Conservation (phyloP, 2,329 filamentous ascomycete genomes). For the Rutstroemia sp. region DNA sequence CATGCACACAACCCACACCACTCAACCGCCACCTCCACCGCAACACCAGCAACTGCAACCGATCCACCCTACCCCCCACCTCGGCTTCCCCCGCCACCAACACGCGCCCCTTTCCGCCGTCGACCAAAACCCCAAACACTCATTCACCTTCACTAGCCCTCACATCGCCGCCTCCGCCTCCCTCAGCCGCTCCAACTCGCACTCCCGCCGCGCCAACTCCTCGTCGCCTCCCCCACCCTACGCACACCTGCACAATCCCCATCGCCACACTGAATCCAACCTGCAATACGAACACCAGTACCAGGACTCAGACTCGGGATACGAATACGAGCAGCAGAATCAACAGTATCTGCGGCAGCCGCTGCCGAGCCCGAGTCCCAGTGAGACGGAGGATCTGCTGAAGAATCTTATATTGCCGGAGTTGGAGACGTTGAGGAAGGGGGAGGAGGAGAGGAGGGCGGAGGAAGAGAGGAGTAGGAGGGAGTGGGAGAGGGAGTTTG, state of each 20-base stretch:
- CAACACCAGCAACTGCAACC: neutral
- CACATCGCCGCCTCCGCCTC: neutral
- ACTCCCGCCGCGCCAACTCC: neutral
- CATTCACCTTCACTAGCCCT: slow-evolving; percentile 4
- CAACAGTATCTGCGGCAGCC: neutral
- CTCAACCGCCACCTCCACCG: neutral
- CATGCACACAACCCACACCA: neutral
- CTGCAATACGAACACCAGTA: neutral
- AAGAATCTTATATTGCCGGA: slow-evolving; percentile 5
- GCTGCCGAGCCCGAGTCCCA: neutral
- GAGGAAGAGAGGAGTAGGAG: slow-evolving; percentile 4
- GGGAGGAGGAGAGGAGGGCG: neutral
- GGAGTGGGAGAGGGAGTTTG: slow-evolving; percentile 8
- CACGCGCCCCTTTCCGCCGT: slow-evolving; percentile 1
- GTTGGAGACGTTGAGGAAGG: slow-evolving; percentile 3
- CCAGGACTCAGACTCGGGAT: neutral
- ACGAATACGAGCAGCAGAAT: neutral
- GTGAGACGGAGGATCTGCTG: slow-evolving; percentile 5
- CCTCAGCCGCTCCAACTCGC: neutral
- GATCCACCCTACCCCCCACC: neutral
- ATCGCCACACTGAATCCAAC: neutral
- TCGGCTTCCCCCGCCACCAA: neutral
- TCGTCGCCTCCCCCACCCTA: neutral
- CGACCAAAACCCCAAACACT: slow-evolving; percentile 6
- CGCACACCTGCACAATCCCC: neutral